Evolutionary conservation across 163 green algal species (phyloP).

Genomic region (Scenedesmus sp.): DNA sequence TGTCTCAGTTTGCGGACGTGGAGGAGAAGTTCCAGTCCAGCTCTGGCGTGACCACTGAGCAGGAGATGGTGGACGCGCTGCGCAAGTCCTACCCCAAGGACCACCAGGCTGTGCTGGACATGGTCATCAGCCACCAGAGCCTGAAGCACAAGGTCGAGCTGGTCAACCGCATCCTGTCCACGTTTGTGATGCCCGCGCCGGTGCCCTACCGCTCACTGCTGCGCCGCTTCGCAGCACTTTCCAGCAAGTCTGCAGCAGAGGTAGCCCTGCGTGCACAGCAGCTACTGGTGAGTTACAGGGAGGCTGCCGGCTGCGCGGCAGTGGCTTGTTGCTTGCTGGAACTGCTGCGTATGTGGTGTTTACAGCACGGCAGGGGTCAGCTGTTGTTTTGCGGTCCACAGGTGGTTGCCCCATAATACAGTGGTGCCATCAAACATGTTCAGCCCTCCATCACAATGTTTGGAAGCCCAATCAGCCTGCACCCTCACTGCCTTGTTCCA

Average conservation of each 20-base stretch:
- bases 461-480: too few relatives aligned
- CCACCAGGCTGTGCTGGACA: slow-evolving; percentile 67
- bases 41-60: slow-evolving; percentile 73
- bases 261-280: slow-evolving; percentile 66
- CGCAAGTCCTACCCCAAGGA: slow-evolving; percentile 71
- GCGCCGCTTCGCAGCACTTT: slow-evolving; percentile 83
- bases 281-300: slow-evolving; percentile 64
- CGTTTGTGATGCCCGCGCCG: slow-evolving; percentile 84
- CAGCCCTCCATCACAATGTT: too few relatives aligned
- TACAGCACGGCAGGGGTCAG: too few relatives aligned
- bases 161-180: slow-evolving; percentile 78
- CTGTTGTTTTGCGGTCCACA: too few relatives aligned
- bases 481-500: not conserved
- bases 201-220: slow-evolving; percentile 85
- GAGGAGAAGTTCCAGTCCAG: slow-evolving; percentile 87
- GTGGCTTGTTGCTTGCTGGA: not conserved
- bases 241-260: slow-evolving; percentile 57
- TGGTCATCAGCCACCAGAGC: slow-evolving; percentile 88
- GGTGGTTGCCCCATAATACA: too few relatives aligned
- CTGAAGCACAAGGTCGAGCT: slow-evolving; percentile 80
- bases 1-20: slow-evolving; percentile 79
- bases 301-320: not conserved
- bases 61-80: slow-evolving; percentile 87
- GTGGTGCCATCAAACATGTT: too few relatives aligned
- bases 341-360: not conserved